phyloP scores from a whole-genome alignment of 805 yeast species.

The Candida maris region DNA sequence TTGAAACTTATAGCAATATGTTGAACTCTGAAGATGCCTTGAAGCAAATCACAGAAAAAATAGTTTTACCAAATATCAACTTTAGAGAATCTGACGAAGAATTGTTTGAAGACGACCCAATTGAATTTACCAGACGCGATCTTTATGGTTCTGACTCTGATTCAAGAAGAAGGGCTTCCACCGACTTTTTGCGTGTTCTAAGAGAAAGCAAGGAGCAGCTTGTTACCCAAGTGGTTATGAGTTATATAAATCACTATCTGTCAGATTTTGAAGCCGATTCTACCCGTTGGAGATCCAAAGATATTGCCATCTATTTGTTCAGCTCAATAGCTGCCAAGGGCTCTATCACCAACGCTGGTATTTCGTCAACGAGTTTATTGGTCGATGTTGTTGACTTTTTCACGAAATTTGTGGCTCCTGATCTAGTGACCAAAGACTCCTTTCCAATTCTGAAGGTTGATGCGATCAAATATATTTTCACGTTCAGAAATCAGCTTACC shows the following conservation, averaged over 20 bases:
- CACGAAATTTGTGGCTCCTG: slow-evolving; percentile 74
- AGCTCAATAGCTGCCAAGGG: slow-evolving; percentile 91
- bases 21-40: slow-evolving; percentile 60
- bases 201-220: slow-evolving; percentile 71
- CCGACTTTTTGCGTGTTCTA: slow-evolving; percentile 84
- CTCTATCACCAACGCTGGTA: slow-evolving; percentile 79
- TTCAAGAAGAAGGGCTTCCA: slow-evolving; percentile 88
- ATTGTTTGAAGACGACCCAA: slow-evolving; percentile 94
- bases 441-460: slow-evolving; percentile 85
- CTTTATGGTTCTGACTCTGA: slow-evolving; percentile 94
- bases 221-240: slow-evolving; percentile 72
- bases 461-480: slow-evolving; percentile 85
- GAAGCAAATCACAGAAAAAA: slow-evolving; percentile 73
- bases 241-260: slow-evolving; percentile 66
- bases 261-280: slow-evolving; percentile 41
- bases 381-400: slow-evolving; percentile 88
- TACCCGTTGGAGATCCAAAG: slow-evolving; percentile 78
- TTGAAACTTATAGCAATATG: slow-evolving; percentile 62
- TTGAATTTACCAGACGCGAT: slow-evolving; percentile 87
- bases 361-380: slow-evolving; percentile 76
- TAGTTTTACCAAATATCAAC: slow-evolving; percentile 83
- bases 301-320: slow-evolving; percentile 80
- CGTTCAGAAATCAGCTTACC: slow-evolving; percentile 88
- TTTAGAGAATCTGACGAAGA: slow-evolving; percentile 89
- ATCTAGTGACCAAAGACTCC: slow-evolving; percentile 54